These are phyloP conservation scores for Petunia hybrid DNA, from an alignment of 305 asterid genomes.

Conservation along the genomic window DNA sequence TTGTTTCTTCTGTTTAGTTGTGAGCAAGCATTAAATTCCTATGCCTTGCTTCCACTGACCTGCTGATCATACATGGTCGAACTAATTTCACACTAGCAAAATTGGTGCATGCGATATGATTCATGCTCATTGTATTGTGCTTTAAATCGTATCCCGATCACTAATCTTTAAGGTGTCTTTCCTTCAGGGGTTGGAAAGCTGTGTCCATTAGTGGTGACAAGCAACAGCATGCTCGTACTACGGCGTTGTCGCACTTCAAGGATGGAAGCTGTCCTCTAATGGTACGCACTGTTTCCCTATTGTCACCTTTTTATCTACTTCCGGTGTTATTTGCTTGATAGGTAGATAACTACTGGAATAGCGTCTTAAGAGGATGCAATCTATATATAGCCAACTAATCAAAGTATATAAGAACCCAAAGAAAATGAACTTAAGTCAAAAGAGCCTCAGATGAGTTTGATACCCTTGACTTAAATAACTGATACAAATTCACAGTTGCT, in stretches of 20 bases:
- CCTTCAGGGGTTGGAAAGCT: constrained; percentile 90
- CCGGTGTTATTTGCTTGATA: constrained; percentile 9
- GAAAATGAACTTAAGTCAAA: not conserved
- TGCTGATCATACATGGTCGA: not conserved
- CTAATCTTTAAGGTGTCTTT: constrained; percentile 32
- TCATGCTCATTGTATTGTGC: constrained; percentile 11
- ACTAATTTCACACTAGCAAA: not conserved
- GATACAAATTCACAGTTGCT: not conserved
- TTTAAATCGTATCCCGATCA: not conserved
- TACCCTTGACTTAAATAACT: not conserved
- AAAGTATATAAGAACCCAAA: not conserved
- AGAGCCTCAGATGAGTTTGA: constrained; percentile 2
- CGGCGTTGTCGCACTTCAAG: constrained; percentile 80
- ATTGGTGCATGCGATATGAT: not conserved
- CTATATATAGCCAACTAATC: constrained; percentile 7
- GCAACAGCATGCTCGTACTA: constrained; percentile 84
- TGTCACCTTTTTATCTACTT: not conserved
- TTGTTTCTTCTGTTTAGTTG: constrained; percentile 25
- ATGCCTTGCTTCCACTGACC: constrained; percentile 7
- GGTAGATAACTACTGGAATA: not conserved
- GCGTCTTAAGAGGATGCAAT: not conserved
- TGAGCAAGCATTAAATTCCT: not conserved
- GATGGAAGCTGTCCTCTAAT: constrained; percentile 85
- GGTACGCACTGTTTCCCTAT: constrained; percentile 53
- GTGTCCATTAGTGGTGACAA: constrained; percentile 98